Base-by-base conservation (phyloP, 805 yeast genomes). In the Teunomyces panamensis region DNA sequence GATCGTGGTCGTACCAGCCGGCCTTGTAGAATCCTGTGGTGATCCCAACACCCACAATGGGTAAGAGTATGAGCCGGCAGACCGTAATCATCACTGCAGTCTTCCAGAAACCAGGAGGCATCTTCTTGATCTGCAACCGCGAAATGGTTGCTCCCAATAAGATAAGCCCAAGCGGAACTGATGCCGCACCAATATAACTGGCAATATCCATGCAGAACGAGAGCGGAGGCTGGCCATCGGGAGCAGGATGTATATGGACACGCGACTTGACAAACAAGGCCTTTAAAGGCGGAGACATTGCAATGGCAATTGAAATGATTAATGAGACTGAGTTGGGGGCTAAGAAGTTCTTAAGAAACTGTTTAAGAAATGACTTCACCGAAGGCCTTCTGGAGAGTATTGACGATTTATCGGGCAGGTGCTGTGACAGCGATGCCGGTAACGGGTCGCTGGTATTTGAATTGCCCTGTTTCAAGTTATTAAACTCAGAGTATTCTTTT, bases 131-230 rank as follows among this genome's bases (percentile, higher is more conserved):
- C 51, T 80, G 69, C 44, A 92, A 74, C 42, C 97, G 71, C 0
- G 96, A 87, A 36, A 92, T 81, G 1, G 96, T 89, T 13, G 92
- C 96, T 1, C 98, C 98, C 27, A 92, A 65, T 49, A 92, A 60
- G 39, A 89, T 63, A 50, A 92, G 70, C 0, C 97, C 98, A 49
- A 89, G 65, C 0, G 97, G 98, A 30, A 92, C 96, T 43, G 87
- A 81, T 0, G 97, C 97, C 26, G 81, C 81, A 0, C 96, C 96
- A 6, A 92, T 71, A 60, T 92, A 92, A 2, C 79, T 61, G 0
- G 92, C 75, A 54, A 84, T 81, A 60, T 92, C 96, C 81, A 92
- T 87, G 4, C 91, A 47, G 54, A 91, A 91, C 30, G 89, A 89
- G 28, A 92, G 71, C 0, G 95, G 91, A 0, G 97, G 97, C 47